phyloP scores from a whole-genome alignment of 208 protist genomes.

The Lotmaria passim region DNA sequence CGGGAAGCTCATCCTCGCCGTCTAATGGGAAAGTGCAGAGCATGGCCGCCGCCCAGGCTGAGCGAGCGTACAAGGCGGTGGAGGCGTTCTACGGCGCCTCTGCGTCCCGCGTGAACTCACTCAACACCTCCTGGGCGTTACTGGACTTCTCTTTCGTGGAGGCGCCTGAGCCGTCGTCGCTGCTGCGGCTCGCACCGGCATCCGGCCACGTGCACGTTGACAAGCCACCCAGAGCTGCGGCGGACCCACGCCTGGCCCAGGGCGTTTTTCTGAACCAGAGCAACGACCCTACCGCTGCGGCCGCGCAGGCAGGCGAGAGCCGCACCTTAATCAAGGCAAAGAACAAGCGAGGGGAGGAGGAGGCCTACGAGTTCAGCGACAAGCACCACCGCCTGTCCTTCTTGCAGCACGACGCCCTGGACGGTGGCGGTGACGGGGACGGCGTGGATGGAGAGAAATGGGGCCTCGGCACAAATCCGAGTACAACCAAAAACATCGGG shows the following conservation, averaged over 20 bases:
- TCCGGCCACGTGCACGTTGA: constrained; percentile 51
- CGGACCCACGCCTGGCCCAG: constrained; percentile 63
- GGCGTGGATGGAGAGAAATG: constrained; percentile 6
- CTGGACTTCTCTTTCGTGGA: constrained; percentile 68
- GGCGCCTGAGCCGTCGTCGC: constrained; percentile 37
- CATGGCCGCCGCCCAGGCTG: constrained; percentile 13
- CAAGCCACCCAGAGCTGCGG: constrained; percentile 31
- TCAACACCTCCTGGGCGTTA: constrained; percentile 40
- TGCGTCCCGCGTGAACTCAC: constrained; percentile 47
- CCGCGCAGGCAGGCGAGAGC: constrained; percentile 3
- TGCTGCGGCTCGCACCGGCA: constrained; percentile 52
- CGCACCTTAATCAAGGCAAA: constrained; percentile 84
- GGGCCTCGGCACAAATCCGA: constrained; percentile 1
- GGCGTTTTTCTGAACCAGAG: constrained; percentile 75
- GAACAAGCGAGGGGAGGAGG: constrained; percentile 88
- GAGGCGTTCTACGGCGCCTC: constrained; percentile 53
- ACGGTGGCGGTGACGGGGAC: constrained; percentile 3
- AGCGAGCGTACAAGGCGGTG: constrained; percentile 42
- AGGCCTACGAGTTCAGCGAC: constrained; percentile 87
- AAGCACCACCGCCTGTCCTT: constrained; percentile 47
- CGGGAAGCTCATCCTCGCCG: not conserved
- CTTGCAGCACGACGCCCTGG: constrained; percentile 26
- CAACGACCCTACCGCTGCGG: constrained; percentile 58
- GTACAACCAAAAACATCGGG: not conserved
- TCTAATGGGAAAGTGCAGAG: not conserved